Conservation (phyloP, 1,284 basidiomycete genomes). For the Lignosus rhinocerotis region DNA sequence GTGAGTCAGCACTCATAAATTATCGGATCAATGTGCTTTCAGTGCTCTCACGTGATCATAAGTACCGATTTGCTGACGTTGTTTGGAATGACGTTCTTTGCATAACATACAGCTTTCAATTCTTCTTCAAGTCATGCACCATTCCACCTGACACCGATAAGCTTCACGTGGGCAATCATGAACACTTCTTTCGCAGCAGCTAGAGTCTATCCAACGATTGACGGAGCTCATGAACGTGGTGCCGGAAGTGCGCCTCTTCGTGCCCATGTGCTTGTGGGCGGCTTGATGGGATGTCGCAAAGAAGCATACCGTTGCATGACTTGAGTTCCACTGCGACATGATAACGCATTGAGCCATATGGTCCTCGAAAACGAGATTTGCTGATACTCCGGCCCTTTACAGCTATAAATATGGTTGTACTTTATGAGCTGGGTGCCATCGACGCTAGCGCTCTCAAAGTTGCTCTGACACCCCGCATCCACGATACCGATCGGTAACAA, state of each 20-base stretch:
- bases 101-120: too few relatives aligned
- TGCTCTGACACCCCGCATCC: background rate
- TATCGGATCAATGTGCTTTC: too few relatives aligned
- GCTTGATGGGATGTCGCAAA: conserved; percentile 5
- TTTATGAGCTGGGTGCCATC: background rate
- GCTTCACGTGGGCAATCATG: too few relatives aligned
- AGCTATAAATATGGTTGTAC: background rate
- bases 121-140: too few relatives aligned
- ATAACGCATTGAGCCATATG: conserved; percentile 8
- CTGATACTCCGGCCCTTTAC: background rate
- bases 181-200: background rate
- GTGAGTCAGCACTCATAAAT: too few relatives aligned
- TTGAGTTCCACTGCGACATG: conserved; percentile 4
- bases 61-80: too few relatives aligned
- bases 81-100: too few relatives aligned
- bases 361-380: background rate
- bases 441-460: background rate
- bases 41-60: too few relatives aligned
- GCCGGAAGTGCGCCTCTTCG: background rate
- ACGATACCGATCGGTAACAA: background rate
- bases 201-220: background rate
- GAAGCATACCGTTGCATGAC: conserved; percentile 7
- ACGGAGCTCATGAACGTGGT: background rate
- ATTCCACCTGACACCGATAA: too few relatives aligned
- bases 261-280: conserved; percentile 1